Evolutionary conservation across 192 early-diverging fungal genomes (phyloP).

Genomic region (Podila clonocystis): DNA sequence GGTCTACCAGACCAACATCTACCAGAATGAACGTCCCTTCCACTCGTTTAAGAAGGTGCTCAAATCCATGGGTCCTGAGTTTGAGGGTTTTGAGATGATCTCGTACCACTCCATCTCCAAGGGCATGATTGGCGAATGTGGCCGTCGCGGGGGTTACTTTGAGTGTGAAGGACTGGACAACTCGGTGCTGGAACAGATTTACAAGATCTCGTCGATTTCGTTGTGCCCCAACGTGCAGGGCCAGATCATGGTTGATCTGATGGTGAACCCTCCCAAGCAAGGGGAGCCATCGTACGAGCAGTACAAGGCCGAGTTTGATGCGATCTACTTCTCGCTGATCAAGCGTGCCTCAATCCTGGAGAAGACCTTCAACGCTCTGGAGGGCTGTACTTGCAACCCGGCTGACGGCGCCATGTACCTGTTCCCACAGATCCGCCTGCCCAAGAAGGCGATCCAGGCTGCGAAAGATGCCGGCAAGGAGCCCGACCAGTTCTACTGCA

Average conservation of each 20-base stretch:
- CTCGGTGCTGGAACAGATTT: constrained; percentile 81
- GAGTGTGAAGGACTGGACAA: constrained; percentile 88
- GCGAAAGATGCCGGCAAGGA: constrained; percentile 71
- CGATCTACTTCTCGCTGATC: constrained; percentile 82
- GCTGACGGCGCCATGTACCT: constrained; percentile 98
- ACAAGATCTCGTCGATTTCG: constrained; percentile 92
- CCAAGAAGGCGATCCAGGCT: constrained; percentile 79
- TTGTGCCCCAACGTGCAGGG: constrained; percentile 96
- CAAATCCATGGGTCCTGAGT: constrained; percentile 73
- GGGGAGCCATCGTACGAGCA: constrained; percentile 81
- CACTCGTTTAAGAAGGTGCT: constrained; percentile 97
- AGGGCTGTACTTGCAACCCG: constrained; percentile 85
- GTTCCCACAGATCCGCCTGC: constrained; percentile 85
- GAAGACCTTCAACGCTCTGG: constrained; percentile 80
- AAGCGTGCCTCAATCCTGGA: constrained; percentile 81
- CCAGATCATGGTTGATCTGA: constrained; percentile 94
- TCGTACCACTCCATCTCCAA: constrained; percentile 98
- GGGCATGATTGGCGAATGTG: constrained; percentile 99
- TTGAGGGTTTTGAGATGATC: constrained; percentile 84
- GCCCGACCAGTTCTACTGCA: constrained; percentile 90
- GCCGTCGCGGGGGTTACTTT: constrained; percentile 97
- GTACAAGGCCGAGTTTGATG: constrained; percentile 76
- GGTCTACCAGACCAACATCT: constrained; percentile 98
- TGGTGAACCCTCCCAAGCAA: constrained; percentile 88
- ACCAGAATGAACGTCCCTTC: constrained; percentile 84